phyloP scores from a whole-genome alignment of 371 early-diverging fungal genomes.

The Catenaria anguillulae region DNA sequence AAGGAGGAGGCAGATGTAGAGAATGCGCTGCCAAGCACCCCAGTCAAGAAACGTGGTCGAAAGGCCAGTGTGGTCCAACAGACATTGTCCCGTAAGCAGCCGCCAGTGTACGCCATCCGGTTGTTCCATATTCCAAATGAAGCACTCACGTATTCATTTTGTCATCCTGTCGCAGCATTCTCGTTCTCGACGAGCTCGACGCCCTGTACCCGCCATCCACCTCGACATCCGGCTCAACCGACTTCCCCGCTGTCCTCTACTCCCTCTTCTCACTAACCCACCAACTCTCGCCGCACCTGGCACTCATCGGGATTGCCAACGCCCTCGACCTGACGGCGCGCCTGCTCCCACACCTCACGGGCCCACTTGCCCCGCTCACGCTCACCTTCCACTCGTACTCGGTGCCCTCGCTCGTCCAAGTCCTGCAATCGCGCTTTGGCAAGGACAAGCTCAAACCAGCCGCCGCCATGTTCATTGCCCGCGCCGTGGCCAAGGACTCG shows the following conservation, averaged over 20 bases:
- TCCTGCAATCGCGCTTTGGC: not conserved
- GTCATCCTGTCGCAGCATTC: not conserved
- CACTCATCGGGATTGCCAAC: slow-evolving; percentile 3
- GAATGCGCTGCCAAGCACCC: too few species aligned
- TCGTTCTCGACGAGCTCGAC: not conserved
- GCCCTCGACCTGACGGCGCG: slow-evolving; percentile 1
- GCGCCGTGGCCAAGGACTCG: not conserved
- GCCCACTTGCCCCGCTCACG: not conserved
- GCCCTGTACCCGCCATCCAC: not conserved
- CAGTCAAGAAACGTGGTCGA: too few species aligned
- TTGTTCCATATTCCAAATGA: too few species aligned
- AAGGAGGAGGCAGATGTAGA: too few species aligned
- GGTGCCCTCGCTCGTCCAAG: not conserved
- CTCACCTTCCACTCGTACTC: not conserved
- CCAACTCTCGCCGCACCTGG: not conserved
- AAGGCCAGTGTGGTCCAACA: too few species aligned
- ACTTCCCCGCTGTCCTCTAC: not conserved
- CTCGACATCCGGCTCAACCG: too few species aligned
- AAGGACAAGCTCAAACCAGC: not conserved
- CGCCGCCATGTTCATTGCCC: not conserved
- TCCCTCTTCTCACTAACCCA: not conserved
- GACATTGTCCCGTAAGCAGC: too few species aligned
- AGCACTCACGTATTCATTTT: too few species aligned
- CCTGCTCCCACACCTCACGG: not conserved
- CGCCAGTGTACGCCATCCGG: too few species aligned